These are phyloP conservation scores for Leucocoprinus sp. DNA, from an alignment of 768 basidiomycete species.

Conservation along the genomic window DNA sequence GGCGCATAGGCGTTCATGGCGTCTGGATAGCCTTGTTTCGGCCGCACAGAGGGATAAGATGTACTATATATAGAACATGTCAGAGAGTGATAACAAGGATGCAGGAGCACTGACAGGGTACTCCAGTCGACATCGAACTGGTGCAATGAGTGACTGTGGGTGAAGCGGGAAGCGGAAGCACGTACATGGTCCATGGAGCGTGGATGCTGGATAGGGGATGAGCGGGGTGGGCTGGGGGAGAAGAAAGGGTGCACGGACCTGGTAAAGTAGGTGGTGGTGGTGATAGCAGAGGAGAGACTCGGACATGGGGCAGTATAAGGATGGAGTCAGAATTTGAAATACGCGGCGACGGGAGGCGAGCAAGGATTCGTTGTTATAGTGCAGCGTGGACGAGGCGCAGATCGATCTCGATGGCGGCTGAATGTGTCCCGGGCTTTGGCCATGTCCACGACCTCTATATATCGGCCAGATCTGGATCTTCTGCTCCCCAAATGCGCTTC, in stretches of 20 bases:
- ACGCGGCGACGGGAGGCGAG: no score
- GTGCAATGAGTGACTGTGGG: no score
- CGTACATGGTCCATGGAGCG: no score
- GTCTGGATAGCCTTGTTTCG: slow-evolving; percentile 4
- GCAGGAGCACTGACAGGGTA: no score
- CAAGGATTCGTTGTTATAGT: no score
- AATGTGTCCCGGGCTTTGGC: slow-evolving; percentile 2
- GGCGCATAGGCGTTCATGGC: slow-evolving; percentile 6
- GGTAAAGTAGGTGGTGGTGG: no score
- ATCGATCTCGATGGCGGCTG: slow-evolving; percentile 11
- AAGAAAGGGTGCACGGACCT: slow-evolving; percentile 1
- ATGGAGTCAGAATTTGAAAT: slow-evolving; percentile 8
- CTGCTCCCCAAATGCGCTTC: not conserved
- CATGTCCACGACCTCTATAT: no score
- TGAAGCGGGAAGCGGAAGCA: no score
- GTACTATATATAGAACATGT: slow-evolving; percentile 11
- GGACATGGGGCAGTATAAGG: slow-evolving; percentile 33
- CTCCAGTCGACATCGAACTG: no score
- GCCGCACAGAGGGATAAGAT: slow-evolving; percentile 6
- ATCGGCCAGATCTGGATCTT: no score
- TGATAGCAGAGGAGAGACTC: no score
- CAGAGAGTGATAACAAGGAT: slow-evolving; percentile 9
- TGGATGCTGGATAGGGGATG: no score
- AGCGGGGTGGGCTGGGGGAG: slow-evolving; percentile 4
- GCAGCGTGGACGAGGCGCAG: slow-evolving; percentile 1